Percentiles rank a stretch among this genome's conserved stretches.
These are phyloP conservation scores for Rosa hybrid DNA, from an alignment of 331 rosid genomes.

Conservation along the genomic window DNA sequence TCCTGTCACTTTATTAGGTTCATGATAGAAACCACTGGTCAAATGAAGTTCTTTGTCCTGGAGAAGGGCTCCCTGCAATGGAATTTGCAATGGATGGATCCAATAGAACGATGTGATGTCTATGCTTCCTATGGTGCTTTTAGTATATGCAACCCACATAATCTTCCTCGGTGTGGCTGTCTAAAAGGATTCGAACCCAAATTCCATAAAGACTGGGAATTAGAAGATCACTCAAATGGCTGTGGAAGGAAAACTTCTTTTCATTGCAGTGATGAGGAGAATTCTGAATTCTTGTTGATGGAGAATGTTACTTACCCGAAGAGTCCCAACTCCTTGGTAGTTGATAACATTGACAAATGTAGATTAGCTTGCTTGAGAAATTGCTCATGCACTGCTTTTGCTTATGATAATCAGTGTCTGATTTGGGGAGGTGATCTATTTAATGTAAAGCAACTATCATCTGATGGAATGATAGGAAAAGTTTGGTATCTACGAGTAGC, in stretches of 20 bases:
- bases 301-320: not conserved
- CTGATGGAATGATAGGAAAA: not conserved
- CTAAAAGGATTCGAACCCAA: not conserved
- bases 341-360: not conserved
- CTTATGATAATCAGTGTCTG: conserved; percentile 13
- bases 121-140: conserved; percentile 3
- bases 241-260: not conserved
- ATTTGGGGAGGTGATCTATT: not conserved
- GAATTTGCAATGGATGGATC: not conserved
- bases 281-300: not conserved
- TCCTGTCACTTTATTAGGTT: conserved; percentile 1
- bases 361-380: not conserved
- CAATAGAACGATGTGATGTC: not conserved
- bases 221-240: not conserved
- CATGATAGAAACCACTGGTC: conserved; percentile 23
- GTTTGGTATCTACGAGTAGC: not conserved
- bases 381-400: conserved; percentile 8
- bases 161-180: not conserved
- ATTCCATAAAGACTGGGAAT: not conserved
- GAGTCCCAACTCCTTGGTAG: not conserved
- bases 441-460: not conserved
- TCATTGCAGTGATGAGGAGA: not conserved
- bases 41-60: conserved; percentile 11
- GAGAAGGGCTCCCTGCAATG: not conserved
- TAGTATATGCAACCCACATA: not conserved